Conservation (phyloP, 2,329 filamentous ascomycete species). For the Gaeumannomyces tritici region DNA sequence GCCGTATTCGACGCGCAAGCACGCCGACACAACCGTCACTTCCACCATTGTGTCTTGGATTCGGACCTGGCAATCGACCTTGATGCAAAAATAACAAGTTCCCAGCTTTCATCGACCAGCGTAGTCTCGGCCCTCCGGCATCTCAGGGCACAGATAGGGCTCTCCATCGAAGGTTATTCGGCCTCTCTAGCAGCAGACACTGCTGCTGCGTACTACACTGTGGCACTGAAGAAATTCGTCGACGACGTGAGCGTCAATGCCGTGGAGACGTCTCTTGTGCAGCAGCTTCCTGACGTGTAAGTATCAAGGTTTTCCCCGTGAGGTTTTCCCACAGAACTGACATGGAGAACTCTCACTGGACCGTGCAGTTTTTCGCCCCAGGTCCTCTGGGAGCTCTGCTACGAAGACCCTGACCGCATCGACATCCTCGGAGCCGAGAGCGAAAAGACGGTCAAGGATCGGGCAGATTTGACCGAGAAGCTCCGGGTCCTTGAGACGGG, state of each 20-base stretch:
- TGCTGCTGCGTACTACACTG: slow-evolving; percentile 35
- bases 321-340: no score
- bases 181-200: slow-evolving; percentile 26
- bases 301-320: no score
- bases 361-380: neutral
- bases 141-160: slow-evolving; percentile 10
- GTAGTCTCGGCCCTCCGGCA: neutral
- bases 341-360: neutral
- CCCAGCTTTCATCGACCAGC: no score
- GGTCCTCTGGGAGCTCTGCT: neutral
- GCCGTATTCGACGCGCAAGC: slow-evolving; percentile 19
- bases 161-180: slow-evolving; percentile 24
- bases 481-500: neutral
- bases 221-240: slow-evolving; percentile 16
- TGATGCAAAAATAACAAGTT: no score
- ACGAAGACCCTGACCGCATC: neutral
- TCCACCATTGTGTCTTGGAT: no score
- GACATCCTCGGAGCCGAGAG: neutral
- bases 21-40: no score
- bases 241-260: slow-evolving; percentile 15
- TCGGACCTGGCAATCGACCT: no score
- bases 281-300: slow-evolving; percentile 8
- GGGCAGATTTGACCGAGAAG: neutral
- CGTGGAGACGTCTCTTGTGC: slow-evolving; percentile 15
- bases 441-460: neutral